Percentiles rank a stretch among this genome's conserved stretches.
Evolutionary conservation across 1,139 yeast genomes (phyloP).

Genomic region (Blastobotrys malaysiensis): DNA sequence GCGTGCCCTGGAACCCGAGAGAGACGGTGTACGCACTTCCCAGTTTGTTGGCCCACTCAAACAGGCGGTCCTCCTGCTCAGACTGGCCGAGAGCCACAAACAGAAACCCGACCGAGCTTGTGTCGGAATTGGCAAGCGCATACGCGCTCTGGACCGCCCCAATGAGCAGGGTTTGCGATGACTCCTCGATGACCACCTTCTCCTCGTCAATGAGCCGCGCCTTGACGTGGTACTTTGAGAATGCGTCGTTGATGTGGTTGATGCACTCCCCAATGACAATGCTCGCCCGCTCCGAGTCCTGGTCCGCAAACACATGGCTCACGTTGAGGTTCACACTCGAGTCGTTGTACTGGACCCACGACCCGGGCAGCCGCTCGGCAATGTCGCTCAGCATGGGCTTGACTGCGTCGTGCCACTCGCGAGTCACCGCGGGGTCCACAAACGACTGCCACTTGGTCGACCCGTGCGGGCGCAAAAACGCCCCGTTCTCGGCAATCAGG

Average conservation of each 20-base stretch:
- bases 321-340: slow-evolving; percentile 65
- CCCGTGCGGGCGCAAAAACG: slow-evolving; percentile 45
- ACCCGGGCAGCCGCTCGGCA: slow-evolving; percentile 76
- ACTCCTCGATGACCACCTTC: slow-evolving; percentile 23
- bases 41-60: slow-evolving; percentile 47
- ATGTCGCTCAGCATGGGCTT: slow-evolving; percentile 57
- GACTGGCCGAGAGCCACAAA: slow-evolving; percentile 52
- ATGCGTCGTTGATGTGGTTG: slow-evolving; percentile 76
- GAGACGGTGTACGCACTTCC: slow-evolving; percentile 46
- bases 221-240: slow-evolving; percentile 60
- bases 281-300: slow-evolving; percentile 61
- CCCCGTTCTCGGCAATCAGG: slow-evolving; percentile 86
- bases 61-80: slow-evolving; percentile 51
- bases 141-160: slow-evolving; percentile 24
- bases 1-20: slow-evolving; percentile 50
- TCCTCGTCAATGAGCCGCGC: slow-evolving; percentile 66
- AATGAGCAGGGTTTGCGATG: slow-evolving; percentile 25
- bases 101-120: slow-evolving; percentile 16
- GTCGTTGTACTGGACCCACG: slow-evolving; percentile 66
- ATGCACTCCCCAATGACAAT: slow-evolving; percentile 79
- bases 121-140: slow-evolving; percentile 5
- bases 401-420: slow-evolving; percentile 59
- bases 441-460: slow-evolving; percentile 58
- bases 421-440: slow-evolving; percentile 43
- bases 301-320: slow-evolving; percentile 38